phyloP scores from a whole-genome alignment of 225 moss, liverwort and hornwort species.

The Antitrichia curtipendula region DNA sequence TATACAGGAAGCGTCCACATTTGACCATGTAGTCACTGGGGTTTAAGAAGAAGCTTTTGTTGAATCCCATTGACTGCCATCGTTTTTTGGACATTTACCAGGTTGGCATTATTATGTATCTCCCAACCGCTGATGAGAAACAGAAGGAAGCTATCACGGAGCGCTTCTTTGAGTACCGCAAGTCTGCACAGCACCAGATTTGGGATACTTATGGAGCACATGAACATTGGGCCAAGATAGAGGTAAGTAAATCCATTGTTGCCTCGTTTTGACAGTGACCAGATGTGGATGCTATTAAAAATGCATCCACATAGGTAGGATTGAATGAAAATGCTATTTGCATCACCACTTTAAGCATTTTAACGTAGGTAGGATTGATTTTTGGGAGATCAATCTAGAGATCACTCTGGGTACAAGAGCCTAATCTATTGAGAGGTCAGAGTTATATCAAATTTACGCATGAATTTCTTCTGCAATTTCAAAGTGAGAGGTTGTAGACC shows the following conservation, averaged over 20 bases:
- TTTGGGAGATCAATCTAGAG: not conserved
- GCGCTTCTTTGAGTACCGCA: conserved; percentile 68
- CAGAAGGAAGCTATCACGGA: conserved; percentile 64
- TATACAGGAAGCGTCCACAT: not conserved
- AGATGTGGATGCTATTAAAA: not conserved
- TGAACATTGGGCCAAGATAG: conserved; percentile 99
- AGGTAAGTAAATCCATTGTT: conserved; percentile 24
- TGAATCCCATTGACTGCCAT: not conserved
- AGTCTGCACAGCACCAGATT: conserved; percentile 35
- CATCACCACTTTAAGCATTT: not conserved
- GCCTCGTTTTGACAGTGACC: not conserved
- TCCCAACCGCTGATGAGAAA: conserved; percentile 65
- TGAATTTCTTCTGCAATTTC: not conserved
- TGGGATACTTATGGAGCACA: conserved; percentile 75
- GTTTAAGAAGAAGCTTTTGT: not conserved
- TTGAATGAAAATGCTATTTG: not conserved
- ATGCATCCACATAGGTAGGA: not conserved
- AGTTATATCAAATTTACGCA: too few species aligned
- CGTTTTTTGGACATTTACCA: not conserved
- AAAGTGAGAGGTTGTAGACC: not conserved
- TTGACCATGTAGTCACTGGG: not conserved
- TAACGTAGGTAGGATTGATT: not conserved
- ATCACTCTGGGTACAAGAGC: not conserved
- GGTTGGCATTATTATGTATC: conserved; percentile 98
- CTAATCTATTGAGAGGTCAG: not conserved